phyloP scores from a whole-genome alignment of 345 rosid species.

The Brassica juncea region DNA sequence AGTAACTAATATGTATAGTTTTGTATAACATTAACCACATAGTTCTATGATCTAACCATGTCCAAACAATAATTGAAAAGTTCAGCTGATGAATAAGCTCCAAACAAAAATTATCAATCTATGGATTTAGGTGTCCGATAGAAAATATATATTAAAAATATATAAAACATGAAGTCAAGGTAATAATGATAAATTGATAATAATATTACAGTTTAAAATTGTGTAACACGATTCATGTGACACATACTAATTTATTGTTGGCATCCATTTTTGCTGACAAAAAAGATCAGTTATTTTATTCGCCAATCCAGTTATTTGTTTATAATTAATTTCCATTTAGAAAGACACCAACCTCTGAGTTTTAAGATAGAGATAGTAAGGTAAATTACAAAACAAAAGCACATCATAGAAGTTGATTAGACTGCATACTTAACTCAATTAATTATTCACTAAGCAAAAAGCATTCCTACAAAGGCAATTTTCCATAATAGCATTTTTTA shows the following conservation, averaged over 20 bases:
- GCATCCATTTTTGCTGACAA: too few relatives aligned
- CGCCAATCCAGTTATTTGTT: background rate
- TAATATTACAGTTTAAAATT: background rate
- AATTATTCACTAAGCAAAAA: conserved; percentile 32
- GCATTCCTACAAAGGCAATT: background rate
- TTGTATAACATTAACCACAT: background rate
- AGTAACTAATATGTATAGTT: background rate
- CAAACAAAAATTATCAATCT: background rate
- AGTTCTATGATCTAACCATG: background rate
- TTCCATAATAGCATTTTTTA: too few relatives aligned
- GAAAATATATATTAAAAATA: background rate
- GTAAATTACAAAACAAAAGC: conserved; percentile 9
- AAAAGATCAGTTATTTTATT: background rate
- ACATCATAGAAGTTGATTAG: conserved; percentile 32
- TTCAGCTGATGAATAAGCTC: background rate
- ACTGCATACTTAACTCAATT: conserved; percentile 35
- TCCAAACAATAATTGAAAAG: background rate
- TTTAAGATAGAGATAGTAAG: conserved; percentile 19
- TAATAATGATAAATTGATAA: background rate
- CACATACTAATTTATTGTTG: conserved; percentile 14
- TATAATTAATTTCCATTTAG: background rate
- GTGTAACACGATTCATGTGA: background rate
- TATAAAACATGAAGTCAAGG: background rate
- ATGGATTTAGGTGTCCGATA: background rate
- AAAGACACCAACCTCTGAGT: conserved; percentile 20